These are phyloP conservation scores for Vicia faba DNA, from an alignment of 306 rosid species.

Conservation along the genomic window DNA sequence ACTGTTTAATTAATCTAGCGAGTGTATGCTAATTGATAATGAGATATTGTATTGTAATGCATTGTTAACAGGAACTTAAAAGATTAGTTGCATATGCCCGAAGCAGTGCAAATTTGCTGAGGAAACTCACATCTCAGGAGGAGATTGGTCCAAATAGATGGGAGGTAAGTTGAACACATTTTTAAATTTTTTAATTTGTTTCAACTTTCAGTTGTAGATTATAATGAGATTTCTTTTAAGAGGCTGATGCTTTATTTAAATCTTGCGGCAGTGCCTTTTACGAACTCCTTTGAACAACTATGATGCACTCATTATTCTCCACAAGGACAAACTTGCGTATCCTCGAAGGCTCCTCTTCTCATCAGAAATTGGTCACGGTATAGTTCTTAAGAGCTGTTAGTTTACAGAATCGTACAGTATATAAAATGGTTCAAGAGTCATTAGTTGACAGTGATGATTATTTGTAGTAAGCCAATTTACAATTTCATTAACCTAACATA, in stretches of 20 bases:
- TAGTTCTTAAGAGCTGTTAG: conserved; percentile 9
- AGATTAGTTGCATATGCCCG: conserved; percentile 86
- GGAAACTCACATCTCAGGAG: conserved; percentile 59
- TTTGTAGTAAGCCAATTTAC: conserved; percentile 8
- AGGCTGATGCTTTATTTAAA: conserved; percentile 21
- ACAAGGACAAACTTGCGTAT: conserved; percentile 78
- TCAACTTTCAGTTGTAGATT: conserved; percentile 13
- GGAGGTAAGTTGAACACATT: conserved; percentile 61
- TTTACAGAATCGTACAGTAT: neutral
- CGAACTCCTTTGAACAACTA: conserved; percentile 91
- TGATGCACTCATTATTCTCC: conserved; percentile 83
- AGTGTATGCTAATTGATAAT: conserved; percentile 5
- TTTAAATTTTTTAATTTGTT: neutral
- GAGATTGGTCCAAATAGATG: conserved; percentile 67
- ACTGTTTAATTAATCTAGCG: neutral
- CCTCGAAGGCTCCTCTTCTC: conserved; percentile 92
- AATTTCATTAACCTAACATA: conserved; percentile 13
- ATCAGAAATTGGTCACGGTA: conserved; percentile 74
- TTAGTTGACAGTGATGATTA: conserved; percentile 14
- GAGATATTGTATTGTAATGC: conserved; percentile 29
- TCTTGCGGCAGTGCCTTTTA: conserved; percentile 74
- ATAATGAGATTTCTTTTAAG: conserved; percentile 25
- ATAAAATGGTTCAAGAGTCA: conserved; percentile 4
- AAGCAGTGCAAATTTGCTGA: conserved; percentile 82
- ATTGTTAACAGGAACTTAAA: conserved; percentile 65